These are phyloP conservation scores for Cryptosporidium bovis DNA, from an alignment of 169 alveolate species.

Conservation along the genomic window DNA sequence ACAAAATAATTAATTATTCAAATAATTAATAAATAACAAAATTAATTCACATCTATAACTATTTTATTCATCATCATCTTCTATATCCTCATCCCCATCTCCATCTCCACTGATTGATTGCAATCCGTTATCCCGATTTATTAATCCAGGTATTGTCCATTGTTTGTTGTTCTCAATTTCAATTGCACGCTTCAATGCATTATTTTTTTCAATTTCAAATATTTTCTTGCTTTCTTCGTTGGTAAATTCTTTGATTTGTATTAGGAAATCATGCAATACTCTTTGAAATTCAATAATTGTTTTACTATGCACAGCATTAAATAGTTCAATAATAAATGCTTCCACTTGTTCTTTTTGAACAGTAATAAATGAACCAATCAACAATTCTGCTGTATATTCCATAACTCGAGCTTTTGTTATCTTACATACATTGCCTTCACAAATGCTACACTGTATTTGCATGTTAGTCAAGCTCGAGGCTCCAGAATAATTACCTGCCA, in stretches of 20 bases:
- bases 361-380: constrained; percentile 79
- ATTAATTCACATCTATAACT: not conserved
- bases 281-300: constrained; percentile 78
- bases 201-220: constrained; percentile 51
- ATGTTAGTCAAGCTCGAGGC: not conserved
- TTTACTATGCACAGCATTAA: constrained; percentile 77
- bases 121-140: constrained; percentile 24
- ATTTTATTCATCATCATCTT: constrained; percentile 59
- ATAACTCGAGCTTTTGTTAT: constrained; percentile 78
- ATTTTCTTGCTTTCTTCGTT: constrained; percentile 43
- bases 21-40: too few relatives aligned
- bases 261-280: constrained; percentile 76
- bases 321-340: constrained; percentile 78
- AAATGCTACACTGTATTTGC: not conserved
- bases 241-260: constrained; percentile 77
- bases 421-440: constrained; percentile 57
- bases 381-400: constrained; percentile 78
- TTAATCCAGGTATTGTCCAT: constrained; percentile 63
- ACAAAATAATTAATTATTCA: not conserved
- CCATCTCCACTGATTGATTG: constrained; percentile 41
- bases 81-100: constrained; percentile 45
- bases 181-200: constrained; percentile 63
- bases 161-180: constrained; percentile 60
- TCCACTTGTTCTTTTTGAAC: constrained; percentile 80
- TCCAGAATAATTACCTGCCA: constrained; percentile 51